Evolutionary conservation across 2,329 filamentous ascomycete genomes (phyloP).

Genomic region (Sclerotinia spermophila): DNA sequence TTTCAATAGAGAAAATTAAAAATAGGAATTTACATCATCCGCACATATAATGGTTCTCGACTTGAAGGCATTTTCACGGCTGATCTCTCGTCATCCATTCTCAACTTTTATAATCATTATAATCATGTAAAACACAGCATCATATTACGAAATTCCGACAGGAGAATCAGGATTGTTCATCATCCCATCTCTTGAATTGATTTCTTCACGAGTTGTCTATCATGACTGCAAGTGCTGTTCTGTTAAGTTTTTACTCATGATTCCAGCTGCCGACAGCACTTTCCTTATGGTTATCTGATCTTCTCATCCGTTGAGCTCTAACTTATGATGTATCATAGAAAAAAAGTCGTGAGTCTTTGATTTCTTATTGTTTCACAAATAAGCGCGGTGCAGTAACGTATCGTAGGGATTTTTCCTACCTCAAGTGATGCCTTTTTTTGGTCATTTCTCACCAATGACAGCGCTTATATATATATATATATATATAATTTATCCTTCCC

Average conservation of each 20-base stretch:
- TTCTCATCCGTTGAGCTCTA: background rate
- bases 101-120: background rate
- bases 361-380: background rate
- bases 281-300: background rate
- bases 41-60: background rate
- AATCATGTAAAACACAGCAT: background rate
- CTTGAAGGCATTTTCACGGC: background rate
- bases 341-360: background rate
- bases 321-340: background rate
- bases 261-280: background rate
- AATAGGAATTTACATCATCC: background rate
- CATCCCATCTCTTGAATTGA: background rate
- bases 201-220: background rate
- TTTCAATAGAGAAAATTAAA: background rate
- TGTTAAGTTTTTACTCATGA: background rate
- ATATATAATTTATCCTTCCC: background rate
- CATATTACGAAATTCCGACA: background rate
- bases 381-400: background rate
- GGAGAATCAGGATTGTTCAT: background rate
- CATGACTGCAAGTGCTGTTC: background rate
- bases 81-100: background rate
- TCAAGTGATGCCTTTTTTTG: background rate
- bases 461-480: background rate
- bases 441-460: background rate
- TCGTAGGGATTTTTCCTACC: background rate